Percentiles rank a stretch among this genome's conserved stretches.
Conservation (phyloP, 192 early-diverging fungal genomes). For the Haplosporangium gracile region DNA sequence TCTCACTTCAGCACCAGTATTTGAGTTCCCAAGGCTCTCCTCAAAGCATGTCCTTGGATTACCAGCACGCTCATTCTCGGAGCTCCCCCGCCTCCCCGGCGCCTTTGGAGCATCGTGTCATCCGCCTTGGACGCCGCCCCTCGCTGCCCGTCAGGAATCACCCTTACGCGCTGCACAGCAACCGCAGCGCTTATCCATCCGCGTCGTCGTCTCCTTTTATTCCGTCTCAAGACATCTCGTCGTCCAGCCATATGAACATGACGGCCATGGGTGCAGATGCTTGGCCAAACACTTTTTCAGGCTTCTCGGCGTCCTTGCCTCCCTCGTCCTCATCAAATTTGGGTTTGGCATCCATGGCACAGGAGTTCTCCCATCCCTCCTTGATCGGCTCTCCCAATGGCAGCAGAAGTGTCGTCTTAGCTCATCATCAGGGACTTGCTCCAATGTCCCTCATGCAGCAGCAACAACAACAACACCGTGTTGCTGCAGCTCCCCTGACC, state of each 20-base stretch:
- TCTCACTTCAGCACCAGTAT: not conserved
- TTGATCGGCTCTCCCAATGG: not conserved
- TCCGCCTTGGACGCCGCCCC: not conserved
- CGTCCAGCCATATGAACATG: not conserved
- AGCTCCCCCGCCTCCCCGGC: constrained; percentile 10
- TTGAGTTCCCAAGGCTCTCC: not conserved
- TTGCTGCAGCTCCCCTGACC: not conserved
- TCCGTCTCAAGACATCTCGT: not conserved
- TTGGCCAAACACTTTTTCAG: not conserved
- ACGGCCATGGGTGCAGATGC: not conserved
- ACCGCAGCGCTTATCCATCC: not conserved
- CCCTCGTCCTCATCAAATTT: not conserved
- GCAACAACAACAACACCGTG: constrained; percentile 8
- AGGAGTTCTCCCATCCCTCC: not conserved
- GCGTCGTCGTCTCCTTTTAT: not conserved
- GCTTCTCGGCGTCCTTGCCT: not conserved
- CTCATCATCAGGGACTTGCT: constrained; percentile 6
- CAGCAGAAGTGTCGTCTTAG: not conserved
- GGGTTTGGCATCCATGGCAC: not conserved
- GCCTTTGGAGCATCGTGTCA: not conserved
- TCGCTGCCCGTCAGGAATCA: constrained; percentile 7
- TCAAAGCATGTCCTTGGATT: not conserved
- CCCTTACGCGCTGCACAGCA: constrained; percentile 3
- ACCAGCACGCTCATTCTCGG: not conserved
- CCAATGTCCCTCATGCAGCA: constrained; percentile 2